Base-by-base conservation (phyloP, 768 basidiomycete genomes). In the Lactifluus volemus region DNA sequence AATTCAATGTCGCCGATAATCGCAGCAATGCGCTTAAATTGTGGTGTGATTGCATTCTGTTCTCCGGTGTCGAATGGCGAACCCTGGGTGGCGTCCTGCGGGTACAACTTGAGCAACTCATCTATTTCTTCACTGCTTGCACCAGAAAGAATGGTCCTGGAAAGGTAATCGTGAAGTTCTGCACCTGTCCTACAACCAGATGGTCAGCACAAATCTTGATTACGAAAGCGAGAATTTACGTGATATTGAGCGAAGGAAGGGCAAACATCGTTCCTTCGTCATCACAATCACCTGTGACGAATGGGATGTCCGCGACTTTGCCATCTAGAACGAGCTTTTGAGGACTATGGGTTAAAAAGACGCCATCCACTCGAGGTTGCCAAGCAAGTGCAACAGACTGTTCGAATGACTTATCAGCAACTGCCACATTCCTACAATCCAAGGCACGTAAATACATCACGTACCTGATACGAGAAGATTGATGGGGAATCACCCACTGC, bases 321-420 rank as follows among this genome's bases (percentile, higher is more conserved):
- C 78, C 78, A 15, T 72, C 66, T 38, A 67, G 63, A 1, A 78
- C 67, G 2, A 75, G 68, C 3, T 56, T 48, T 71, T 64, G 0
- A 2, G 25, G 25, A 2, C 25, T 25, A 25, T 25, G 25, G 25
- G 25, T 25, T 25, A 25, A 25, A 25, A 45, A 75, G 0, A 70
- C 65, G 0, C 76, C 76, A 53, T 80, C 78, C 2, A 75, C 70
- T 7, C 71, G 66, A 4, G 77, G 78, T 17, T 65, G 30, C 75
- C 76, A 79, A 1, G 73, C 70, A 30, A 74, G 53, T 0, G 58
- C 58, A 36, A 77, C 61, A 21, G 70, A 69, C 59, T 65, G 48
- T 3, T 15, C 38, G 9, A 42, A 44, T 36, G 8, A 19, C 5
- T 54, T 32, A n/a, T 54, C 17, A 12, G 42, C 9, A 6, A 30